Percentiles rank a stretch among this genome's conserved stretches.
Evolutionary conservation across 176 grass and related monocot genomes (phyloP).

Genomic region (sorghum (Sorghum bicolor)): DNA sequence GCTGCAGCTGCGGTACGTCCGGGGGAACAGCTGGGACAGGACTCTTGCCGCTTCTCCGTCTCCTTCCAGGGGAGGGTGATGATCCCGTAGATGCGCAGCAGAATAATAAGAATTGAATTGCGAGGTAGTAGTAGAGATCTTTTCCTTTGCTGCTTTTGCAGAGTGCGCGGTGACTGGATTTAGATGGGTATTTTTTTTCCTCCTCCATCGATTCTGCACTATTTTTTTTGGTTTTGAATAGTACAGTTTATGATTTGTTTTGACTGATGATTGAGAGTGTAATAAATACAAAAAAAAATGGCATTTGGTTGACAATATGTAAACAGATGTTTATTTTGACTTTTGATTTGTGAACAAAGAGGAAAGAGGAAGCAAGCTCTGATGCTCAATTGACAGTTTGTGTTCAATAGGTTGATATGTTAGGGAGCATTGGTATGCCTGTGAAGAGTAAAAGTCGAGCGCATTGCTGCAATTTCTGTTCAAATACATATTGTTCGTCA

Average conservation of each 20-base stretch:
- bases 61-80: neutral
- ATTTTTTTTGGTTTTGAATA: neutral
- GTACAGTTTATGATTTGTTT: neutral
- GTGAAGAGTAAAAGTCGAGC: neutral
- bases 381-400: neutral
- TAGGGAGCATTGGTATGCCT: neutral
- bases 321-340: neutral
- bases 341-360: neutral
- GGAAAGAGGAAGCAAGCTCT: neutral
- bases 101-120: neutral
- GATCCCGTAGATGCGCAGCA: neutral
- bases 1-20: conserved; percentile 55
- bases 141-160: neutral
- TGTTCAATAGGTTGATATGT: neutral
- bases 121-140: neutral
- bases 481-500: no score
- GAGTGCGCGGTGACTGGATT: neutral
- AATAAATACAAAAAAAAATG: neutral
- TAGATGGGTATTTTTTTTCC: neutral
- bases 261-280: neutral
- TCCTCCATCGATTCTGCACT: neutral
- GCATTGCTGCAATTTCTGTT: neutral
- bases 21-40: conserved; percentile 34
- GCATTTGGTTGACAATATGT: neutral
- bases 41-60: neutral